Conservation (phyloP, 345 rosid species). For the Eucalyptus tenuipes region DNA sequence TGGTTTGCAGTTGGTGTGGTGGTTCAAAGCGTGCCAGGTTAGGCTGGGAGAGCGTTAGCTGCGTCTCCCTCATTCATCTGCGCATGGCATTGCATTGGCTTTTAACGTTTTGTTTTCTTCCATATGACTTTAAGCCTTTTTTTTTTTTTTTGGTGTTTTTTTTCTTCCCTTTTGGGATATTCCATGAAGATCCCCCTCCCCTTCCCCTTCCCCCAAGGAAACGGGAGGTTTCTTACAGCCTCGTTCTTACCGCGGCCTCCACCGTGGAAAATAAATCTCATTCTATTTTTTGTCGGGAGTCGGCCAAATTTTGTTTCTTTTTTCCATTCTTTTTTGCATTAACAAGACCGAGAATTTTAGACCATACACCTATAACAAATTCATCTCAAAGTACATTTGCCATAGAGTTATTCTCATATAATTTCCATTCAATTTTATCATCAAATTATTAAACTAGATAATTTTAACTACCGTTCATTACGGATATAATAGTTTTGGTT, state of each 20-base stretch:
- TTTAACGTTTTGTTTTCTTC: too few species aligned
- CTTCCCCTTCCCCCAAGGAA: not conserved
- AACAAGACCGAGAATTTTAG: rapidly evolving
- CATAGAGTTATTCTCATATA: rapidly evolving
- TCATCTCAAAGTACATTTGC: rapidly evolving
- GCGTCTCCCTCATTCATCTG: not conserved
- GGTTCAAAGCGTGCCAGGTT: not conserved
- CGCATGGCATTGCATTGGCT: not conserved
- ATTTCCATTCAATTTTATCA: rapidly evolving
- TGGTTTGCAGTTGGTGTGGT: not conserved
- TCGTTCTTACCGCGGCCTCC: not conserved
- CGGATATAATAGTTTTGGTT: rapidly evolving
- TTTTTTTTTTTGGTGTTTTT: not conserved
- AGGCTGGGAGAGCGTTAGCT: not conserved
- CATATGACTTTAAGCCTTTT: not conserved
- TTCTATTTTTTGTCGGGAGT: not conserved
- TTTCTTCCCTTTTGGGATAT: not conserved
- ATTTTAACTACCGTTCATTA: rapidly evolving
- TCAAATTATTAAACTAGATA: too few species aligned
- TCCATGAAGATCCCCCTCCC: not conserved
- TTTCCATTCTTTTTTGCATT: not conserved
- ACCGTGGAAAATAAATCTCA: not conserved
- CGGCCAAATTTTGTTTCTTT: not conserved
- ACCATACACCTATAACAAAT: rapidly evolving
- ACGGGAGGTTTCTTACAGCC: not conserved